Base-by-base conservation (phyloP, 768 basidiomycete species). In the Pleurotus tuber-regium region DNA sequence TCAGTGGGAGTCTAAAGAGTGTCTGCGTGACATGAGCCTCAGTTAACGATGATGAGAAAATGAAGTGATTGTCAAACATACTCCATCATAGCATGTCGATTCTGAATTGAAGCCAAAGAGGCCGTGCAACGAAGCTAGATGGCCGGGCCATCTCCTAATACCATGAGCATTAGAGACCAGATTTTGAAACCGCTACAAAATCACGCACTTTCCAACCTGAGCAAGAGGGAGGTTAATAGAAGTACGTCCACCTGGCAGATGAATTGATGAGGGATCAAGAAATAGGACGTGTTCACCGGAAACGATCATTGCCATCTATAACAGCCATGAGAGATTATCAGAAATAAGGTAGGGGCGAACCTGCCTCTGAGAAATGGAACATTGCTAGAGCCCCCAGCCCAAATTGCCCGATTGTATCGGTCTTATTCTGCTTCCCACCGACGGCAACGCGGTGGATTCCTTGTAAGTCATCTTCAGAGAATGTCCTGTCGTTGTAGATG, bases 361-460 rank as follows among this genome's bases (percentile, higher is more conserved):
- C 44, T 43, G 79, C 79, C 62, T 80, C 78, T 0, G 75, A 71
- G 46, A 80, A 71, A 54, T 79, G 76, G 52, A 74, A 82, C 70
- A 80, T 75, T 0, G 77, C 73, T 3, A 81, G 63, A 11, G 74
- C 75, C 5, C 80, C 80, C 6, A 75, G 63, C 4, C 80, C 80
- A 60, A 79, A 81, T 48, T 73, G 71, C 0, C 80, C 80, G 31
- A 80, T 80, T 1, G 70, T 72, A 49, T 70, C 70, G 1, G 44
- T 53, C 18, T 58, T 58, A 1, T 55, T 64, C 12, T 58, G 54
- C 54, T 82, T 81, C 0, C 76, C 74, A 2, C 79, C 79, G 14
- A 69, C 58, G 1, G 76, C 75, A 2, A 74, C 75, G 9, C 59
- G 59, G 19, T 73, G 68, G 16, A 81, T 75, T 0, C 78, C 79